Percentiles rank a stretch among this genome's conserved stretches.
These are phyloP conservation scores for Suhomyces pyralidae DNA, from an alignment of 805 yeast species.

Conservation along the genomic window DNA sequence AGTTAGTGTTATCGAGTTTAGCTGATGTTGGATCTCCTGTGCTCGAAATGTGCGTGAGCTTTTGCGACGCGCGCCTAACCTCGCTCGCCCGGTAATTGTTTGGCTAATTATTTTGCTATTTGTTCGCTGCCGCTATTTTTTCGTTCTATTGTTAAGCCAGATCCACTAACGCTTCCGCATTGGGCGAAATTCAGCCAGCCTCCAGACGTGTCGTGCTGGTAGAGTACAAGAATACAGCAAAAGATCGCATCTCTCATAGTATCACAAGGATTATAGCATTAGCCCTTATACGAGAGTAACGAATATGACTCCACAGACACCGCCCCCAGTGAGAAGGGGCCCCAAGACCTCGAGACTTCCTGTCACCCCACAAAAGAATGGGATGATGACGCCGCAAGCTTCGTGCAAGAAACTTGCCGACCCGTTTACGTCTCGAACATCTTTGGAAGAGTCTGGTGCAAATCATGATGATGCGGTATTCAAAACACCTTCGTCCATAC, in stretches of 20 bases:
- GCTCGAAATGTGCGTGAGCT: too few species aligned
- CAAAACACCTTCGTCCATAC: slow-evolving; percentile 7
- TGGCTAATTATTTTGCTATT: neutral
- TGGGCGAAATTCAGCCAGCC: slow-evolving; percentile 1
- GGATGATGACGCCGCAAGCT: slow-evolving; percentile 4
- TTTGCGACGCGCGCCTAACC: neutral
- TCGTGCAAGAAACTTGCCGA: slow-evolving; percentile 1
- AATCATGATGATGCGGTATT: neutral
- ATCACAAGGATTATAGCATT: neutral
- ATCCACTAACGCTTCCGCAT: neutral
- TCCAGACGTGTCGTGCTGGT: slow-evolving; percentile 1
- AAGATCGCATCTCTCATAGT: neutral
- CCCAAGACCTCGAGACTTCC: slow-evolving; percentile 1
- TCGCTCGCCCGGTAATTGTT: neutral
- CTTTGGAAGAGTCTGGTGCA: neutral
- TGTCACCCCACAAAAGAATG: neutral
- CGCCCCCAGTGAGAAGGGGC: neutral
- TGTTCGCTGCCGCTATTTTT: neutral
- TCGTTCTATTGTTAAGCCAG: neutral
- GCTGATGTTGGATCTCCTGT: too few species aligned
- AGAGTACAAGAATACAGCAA: neutral
- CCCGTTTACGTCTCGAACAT: neutral
- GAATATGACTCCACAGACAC: slow-evolving; percentile 2
- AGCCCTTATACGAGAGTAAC: neutral
- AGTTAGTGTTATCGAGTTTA: too few species aligned